Percentiles rank a stretch among this genome's conserved stretches.
Conservation (phyloP, 306 rosid genomes). For the Glycine latifolia region DNA sequence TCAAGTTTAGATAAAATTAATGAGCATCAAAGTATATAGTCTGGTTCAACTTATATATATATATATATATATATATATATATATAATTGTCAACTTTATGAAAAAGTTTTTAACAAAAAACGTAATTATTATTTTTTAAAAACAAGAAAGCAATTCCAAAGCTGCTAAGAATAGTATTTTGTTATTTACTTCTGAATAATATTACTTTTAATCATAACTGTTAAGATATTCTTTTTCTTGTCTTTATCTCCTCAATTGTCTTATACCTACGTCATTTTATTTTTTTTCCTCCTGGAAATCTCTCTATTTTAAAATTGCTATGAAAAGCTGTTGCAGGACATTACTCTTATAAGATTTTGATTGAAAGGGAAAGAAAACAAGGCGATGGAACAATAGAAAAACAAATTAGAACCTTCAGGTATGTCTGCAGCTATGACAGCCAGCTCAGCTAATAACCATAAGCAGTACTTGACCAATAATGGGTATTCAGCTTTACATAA, state of each 20-base stretch:
- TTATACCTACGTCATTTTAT: too few relatives aligned
- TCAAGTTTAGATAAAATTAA: conserved; percentile 14
- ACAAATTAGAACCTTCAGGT: conserved; percentile 68
- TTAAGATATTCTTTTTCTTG: background rate
- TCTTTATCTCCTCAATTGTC: background rate
- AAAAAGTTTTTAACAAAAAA: background rate
- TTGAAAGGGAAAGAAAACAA: background rate
- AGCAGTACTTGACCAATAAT: conserved; percentile 63
- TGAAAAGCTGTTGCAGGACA: background rate
- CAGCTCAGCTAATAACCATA: conserved; percentile 86
- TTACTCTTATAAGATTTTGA: background rate
- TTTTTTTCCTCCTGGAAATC: too few relatives aligned
- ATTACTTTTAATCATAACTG: background rate
- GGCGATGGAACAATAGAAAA: background rate
- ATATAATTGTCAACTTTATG: background rate
- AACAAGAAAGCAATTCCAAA: background rate
- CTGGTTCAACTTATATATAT: background rate
- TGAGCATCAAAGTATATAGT: background rate
- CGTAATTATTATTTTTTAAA: background rate
- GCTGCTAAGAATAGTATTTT: background rate
- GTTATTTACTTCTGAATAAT: background rate
- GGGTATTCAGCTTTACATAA: conserved; percentile 88
- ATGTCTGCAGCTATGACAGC: conserved; percentile 94
- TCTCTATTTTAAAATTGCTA: background rate
- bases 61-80: background rate